Conservation (phyloP, 768 basidiomycete genomes). For the Scleroderma bovista region DNA sequence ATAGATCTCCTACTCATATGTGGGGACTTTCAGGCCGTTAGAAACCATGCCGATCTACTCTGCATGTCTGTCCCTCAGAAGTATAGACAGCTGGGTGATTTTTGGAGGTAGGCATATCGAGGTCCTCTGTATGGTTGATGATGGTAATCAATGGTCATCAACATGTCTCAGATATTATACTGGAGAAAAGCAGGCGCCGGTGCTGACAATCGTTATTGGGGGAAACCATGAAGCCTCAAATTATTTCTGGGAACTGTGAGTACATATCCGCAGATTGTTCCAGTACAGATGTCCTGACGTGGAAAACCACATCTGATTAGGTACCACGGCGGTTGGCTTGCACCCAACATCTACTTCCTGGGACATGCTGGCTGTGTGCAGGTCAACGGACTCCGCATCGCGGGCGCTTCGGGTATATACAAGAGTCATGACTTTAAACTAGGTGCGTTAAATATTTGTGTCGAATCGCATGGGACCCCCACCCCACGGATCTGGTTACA, state of each 20-base stretch:
- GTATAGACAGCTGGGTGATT: conserved; percentile 79
- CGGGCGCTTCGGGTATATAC: conserved; percentile 91
- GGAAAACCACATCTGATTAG: conserved; percentile 43
- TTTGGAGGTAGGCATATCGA: conserved; percentile 54
- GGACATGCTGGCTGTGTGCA: conserved; percentile 87
- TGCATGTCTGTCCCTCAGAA: conserved; percentile 91
- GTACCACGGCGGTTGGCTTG: conserved; percentile 96
- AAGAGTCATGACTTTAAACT: conserved; percentile 66
- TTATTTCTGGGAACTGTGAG: conserved; percentile 93
- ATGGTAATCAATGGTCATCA: neutral
- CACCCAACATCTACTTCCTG: conserved; percentile 94
- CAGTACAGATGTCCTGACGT: neutral
- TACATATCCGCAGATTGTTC: conserved; percentile 3
- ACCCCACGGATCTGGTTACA: neutral
- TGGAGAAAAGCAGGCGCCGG: conserved; percentile 72
- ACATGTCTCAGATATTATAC: conserved; percentile 68
- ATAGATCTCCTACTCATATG: conserved; percentile 88
- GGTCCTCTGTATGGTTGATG: neutral
- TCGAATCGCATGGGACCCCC: too few species aligned
- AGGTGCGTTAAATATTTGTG: too few species aligned
- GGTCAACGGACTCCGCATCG: conserved; percentile 83
- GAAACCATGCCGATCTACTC: conserved; percentile 79
- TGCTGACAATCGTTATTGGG: conserved; percentile 91
- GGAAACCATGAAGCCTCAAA: conserved; percentile 98
- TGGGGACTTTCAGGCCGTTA: conserved; percentile 92